Evolutionary conservation across 1,284 basidiomycete genomes (phyloP), one percentile per base, ranked within the genome.

Genomic region (Cutaneotrichosporon sp.): DNA sequence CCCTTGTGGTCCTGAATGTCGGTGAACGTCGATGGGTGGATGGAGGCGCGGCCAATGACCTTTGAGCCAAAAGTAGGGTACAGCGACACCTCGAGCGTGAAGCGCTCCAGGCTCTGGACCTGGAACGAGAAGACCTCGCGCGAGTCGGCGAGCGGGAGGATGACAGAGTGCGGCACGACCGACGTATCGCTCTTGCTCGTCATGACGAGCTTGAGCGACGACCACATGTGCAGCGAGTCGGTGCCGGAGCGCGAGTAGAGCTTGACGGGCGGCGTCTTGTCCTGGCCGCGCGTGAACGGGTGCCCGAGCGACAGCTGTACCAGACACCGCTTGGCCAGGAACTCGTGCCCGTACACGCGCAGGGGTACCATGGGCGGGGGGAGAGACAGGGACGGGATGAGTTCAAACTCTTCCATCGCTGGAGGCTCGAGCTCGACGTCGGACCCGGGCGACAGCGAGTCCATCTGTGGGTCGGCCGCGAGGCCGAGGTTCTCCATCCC

Each of bases 21-120:
- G 40, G 76, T 70, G 66, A 94, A 88, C 46, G 87, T 79, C 2
- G 83, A 83, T 3, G 93, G 86, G 30, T 93, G 79, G 21, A 90
- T 88, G 41, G 93, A 84, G 15, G 91, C 93, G 59, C 93, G 85
- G 23, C 94, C 96, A 58, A 99, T 90, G 34, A 93, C 90, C 75
- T 92, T 94, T 30, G 90, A 93, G n/a, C 96, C 96, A 73, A 98
- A 98, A 57, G 90, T 97, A 8, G 96, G 96, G 77, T 94, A 97
- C 22, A 98, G 79, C 37, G 94, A 97, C 70, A 97, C 90, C 71
- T 97, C 90, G 62, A 99, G 77, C 1, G 84, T 84, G 55, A 97
- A 83, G 35, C 81, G 80, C 48, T 85, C 83, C 18, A 94, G 75
- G 59, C 68, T 81, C 79, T 71, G 84, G 69, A 90, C 83, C 74